A percentile compares a stretch with the other conserved stretches of the same genome.
phyloP scores from a whole-genome alignment of 139 green algal genomes.

The Tetradesmus obliquus region DNA sequence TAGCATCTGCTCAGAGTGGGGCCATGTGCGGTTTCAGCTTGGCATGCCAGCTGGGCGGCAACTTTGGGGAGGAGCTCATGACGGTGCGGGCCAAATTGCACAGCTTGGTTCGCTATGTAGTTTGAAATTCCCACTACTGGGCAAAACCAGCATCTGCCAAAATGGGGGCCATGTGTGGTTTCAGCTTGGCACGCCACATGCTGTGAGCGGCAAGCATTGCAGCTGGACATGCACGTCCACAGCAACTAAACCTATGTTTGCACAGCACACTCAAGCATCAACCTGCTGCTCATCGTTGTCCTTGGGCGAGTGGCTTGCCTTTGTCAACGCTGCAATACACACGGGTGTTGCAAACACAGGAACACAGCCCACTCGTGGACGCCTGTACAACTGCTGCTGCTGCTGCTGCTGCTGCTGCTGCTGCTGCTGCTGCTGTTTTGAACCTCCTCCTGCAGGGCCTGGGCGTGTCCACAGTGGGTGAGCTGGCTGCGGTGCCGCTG shows the following conservation, averaged over 20 bases:
- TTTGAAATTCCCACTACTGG: background rate
- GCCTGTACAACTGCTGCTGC: no score
- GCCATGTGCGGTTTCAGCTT: background rate
- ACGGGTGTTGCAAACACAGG: no score
- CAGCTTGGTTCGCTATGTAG: background rate
- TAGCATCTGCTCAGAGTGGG: background rate
- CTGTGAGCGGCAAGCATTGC: no score
- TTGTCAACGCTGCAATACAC: no score
- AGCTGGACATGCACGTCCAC: no score
- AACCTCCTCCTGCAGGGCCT: background rate
- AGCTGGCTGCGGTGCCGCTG: conserved; percentile 73
- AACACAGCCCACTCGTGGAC: no score
- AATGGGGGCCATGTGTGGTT: background rate
- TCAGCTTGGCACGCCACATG: conserved; percentile 15
- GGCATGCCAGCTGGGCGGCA: conserved; percentile 73
- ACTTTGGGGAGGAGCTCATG: conserved; percentile 76
- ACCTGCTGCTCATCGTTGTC: no score
- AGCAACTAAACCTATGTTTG: no score
- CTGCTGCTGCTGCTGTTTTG: background rate
- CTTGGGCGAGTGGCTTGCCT: no score
- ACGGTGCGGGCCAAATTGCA: background rate
- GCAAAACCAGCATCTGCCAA: background rate
- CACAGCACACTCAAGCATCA: no score
- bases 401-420: background rate
- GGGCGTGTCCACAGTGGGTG: conserved; percentile 50